Evolutionary conservation across 2,329 filamentous ascomycete genomes (phyloP).

Genomic region (Aspergillus fumigatus): DNA sequence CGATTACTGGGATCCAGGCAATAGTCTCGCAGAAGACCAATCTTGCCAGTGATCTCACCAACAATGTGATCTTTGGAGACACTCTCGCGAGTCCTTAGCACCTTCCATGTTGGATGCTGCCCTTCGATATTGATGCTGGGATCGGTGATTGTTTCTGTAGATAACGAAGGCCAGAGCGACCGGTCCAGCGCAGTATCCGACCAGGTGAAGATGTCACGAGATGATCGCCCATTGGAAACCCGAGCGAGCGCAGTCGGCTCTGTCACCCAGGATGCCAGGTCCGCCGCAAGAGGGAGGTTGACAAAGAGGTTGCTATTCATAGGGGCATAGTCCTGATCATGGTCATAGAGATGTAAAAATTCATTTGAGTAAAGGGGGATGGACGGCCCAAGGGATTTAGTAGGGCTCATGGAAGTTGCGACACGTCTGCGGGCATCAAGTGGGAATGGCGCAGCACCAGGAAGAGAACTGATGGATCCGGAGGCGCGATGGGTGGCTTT

Average conservation of each 20-base stretch:
- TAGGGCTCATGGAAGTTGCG: conserved; percentile 65
- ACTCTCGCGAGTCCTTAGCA: conserved; percentile 47
- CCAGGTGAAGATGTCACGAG: conserved; percentile 66
- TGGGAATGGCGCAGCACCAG: conserved; percentile 60
- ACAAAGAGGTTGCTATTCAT: conserved; percentile 72
- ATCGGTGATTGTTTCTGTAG: conserved; percentile 51
- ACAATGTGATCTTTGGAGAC: conserved; percentile 54
- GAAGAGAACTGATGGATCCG: conserved; percentile 68
- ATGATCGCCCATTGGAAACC: conserved; percentile 60
- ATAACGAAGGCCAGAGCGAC: conserved; percentile 49
- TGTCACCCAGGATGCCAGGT: conserved; percentile 72
- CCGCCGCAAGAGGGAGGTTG: conserved; percentile 68
- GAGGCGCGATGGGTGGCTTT: conserved; percentile 79
- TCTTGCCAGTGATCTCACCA: conserved; percentile 71
- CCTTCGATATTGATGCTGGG: conserved; percentile 47
- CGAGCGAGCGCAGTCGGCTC: conserved; percentile 64
- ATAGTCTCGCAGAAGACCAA: conserved; percentile 70
- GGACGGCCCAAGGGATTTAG: conserved; percentile 58
- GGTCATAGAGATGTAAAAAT: conserved; percentile 70
- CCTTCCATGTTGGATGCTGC: conserved; percentile 64
- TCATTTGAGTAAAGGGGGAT: conserved; percentile 68
- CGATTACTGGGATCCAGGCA: conserved; percentile 62
- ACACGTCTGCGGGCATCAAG: conserved; percentile 60
- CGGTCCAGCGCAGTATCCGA: conserved; percentile 53
- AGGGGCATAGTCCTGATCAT: conserved; percentile 53